A percentile compares a stretch with the other conserved stretches of the same genome.
Conservation (phyloP, 352 stramenopile species). For the Plasmopara halstedii region DNA sequence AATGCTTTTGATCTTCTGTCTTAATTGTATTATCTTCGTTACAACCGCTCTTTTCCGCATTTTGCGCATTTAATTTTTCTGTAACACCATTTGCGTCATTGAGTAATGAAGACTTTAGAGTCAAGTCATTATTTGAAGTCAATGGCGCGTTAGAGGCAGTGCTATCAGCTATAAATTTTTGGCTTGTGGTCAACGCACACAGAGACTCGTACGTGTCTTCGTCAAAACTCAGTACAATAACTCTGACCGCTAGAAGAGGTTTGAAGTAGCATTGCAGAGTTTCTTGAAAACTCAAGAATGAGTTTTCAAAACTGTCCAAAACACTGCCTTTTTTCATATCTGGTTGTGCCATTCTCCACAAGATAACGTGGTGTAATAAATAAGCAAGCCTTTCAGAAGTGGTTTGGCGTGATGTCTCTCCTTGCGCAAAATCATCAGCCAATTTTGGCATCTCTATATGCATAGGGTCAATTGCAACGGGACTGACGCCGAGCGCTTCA, state of each 20-base stretch:
- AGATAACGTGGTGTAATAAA: conserved; percentile 51
- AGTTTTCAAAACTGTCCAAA: conserved; percentile 67
- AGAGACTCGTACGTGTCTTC: conserved; percentile 66
- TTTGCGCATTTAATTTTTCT: not conserved
- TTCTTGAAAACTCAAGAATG: conserved; percentile 33
- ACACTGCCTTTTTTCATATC: conserved; percentile 64
- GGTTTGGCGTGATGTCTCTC: not conserved
- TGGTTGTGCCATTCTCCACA: conserved; percentile 48
- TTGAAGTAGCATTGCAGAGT: conserved; percentile 32
- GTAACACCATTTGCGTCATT: not conserved
- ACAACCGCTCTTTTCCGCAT: not conserved
- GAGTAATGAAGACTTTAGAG: not conserved
- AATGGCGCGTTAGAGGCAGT: conserved; percentile 1
- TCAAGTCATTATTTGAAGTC: conserved; percentile 5
- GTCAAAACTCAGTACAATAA: conserved; percentile 56
- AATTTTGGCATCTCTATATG: conserved; percentile 10
- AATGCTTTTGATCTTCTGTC: not conserved
- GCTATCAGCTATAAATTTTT: not conserved
- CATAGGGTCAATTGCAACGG: conserved; percentile 1
- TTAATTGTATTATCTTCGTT: not conserved
- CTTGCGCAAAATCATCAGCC: conserved; percentile 4
- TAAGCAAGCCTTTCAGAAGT: conserved; percentile 15
- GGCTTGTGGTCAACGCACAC: conserved; percentile 7
- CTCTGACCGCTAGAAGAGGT: conserved; percentile 29
- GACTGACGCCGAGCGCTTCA: conserved; percentile 24